Percentiles rank a stretch among this genome's conserved stretches.
phyloP scores from a whole-genome alignment of 2,329 filamentous ascomycete genomes.

The Penicillium janthinellum region DNA sequence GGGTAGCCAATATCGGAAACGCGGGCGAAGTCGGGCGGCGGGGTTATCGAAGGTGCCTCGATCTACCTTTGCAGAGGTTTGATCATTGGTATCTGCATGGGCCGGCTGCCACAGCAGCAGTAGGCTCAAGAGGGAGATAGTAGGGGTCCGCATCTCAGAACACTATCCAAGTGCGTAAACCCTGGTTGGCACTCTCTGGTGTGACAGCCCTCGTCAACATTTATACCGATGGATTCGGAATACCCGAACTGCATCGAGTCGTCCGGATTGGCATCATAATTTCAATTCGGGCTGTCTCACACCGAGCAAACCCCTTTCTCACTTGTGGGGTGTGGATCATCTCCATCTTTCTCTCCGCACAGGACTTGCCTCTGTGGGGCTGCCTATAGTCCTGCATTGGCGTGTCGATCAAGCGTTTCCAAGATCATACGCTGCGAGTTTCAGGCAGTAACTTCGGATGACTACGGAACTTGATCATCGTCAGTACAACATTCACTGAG shows the following conservation, averaged over 20 bases:
- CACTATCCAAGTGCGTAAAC: neutral
- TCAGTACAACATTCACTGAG: neutral
- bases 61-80: constrained; percentile 9
- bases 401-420: neutral
- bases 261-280: neutral
- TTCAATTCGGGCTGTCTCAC: neutral
- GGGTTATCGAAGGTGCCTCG: constrained; percentile 30
- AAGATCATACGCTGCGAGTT: neutral
- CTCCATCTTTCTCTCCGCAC: neutral
- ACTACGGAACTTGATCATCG: too few relatives aligned
- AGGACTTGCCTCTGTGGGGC: neutral
- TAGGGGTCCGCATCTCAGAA: constrained; percentile 4
- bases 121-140: neutral
- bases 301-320: neutral
- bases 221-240: neutral
- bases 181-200: neutral
- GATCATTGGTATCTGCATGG: constrained; percentile 13
- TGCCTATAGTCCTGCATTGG: neutral
- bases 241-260: neutral
- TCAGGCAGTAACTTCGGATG: too few relatives aligned
- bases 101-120: constrained; percentile 7
- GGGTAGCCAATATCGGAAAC: constrained; percentile 45
- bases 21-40: constrained; percentile 30
- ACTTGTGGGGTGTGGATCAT: neutral
- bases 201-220: neutral